phyloP scores from a whole-genome alignment of 768 basidiomycete species.

The Crepidotus variabilis region DNA sequence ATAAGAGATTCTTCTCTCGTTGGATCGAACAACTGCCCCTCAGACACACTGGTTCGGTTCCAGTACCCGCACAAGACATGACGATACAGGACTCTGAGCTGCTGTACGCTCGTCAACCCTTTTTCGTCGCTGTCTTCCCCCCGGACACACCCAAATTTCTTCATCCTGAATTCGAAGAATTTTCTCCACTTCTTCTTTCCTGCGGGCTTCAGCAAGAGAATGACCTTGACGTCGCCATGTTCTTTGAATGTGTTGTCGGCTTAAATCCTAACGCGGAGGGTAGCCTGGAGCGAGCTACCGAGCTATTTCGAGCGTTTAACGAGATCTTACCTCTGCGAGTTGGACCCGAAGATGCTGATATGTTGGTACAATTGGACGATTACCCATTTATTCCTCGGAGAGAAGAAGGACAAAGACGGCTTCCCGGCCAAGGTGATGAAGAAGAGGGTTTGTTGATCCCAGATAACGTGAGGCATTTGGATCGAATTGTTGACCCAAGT shows the following conservation, averaged over 20 bases:
- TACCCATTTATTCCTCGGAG: conserved; percentile 38
- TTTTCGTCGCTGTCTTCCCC: conserved; percentile 35
- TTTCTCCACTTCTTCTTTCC: conserved; percentile 22
- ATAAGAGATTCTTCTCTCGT: conserved; percentile 11
- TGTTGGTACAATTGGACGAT: conserved; percentile 29
- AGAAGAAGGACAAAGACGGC: conserved; percentile 14
- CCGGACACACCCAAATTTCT: conserved; percentile 27
- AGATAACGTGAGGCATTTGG: conserved; percentile 23
- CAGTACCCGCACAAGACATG: conserved; percentile 28
- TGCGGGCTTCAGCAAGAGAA: conserved; percentile 28
- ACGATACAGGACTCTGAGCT: conserved; percentile 20
- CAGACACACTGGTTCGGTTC: conserved; percentile 14
- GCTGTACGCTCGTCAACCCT: conserved; percentile 30
- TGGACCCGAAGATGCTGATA: conserved; percentile 3
- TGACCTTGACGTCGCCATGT: conserved; percentile 28
- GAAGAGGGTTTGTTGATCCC: conserved; percentile 15
- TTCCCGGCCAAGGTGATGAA: conserved; percentile 6
- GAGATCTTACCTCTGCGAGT: conserved; percentile 29
- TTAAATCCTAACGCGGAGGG: conserved; percentile 22
- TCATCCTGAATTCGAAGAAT: conserved; percentile 19
- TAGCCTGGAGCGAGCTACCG: conserved; percentile 20
- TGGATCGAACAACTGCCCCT: conserved; percentile 9
- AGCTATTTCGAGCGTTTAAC: conserved; percentile 31
- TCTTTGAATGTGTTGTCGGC: conserved; percentile 31
- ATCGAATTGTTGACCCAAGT: conserved; percentile 31